Percentiles rank a stretch among this genome's conserved stretches.
Evolutionary conservation across 352 stramenopile genomes (phyloP).

Genomic region (Albugo candida): DNA sequence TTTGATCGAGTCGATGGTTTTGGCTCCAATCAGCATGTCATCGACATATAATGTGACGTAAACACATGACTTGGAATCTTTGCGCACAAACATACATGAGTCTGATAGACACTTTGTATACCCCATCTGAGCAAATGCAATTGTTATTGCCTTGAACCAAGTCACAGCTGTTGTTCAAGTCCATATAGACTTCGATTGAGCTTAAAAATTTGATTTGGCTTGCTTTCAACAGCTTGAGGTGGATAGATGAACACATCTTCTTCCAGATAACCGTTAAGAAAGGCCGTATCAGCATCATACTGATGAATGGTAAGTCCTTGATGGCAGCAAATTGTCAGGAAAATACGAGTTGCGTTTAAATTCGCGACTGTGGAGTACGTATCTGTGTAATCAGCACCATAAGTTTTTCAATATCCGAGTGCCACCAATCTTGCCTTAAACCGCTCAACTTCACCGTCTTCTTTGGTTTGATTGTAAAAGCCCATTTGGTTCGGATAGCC

Average conservation of each 20-base stretch:
- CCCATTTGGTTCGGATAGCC: too few species aligned
- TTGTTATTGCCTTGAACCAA: constrained; percentile 12
- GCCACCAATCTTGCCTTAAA: too few species aligned
- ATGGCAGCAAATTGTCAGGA: neutral
- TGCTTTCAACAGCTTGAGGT: neutral
- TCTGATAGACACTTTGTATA: constrained; percentile 7
- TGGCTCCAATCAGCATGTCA: constrained; percentile 9
- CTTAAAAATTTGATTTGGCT: constrained; percentile 3
- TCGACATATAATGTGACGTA: constrained; percentile 6
- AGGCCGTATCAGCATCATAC: neutral
- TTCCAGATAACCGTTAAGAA: neutral
- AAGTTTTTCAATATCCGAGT: too few species aligned
- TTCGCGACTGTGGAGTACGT: neutral
- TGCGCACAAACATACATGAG: constrained; percentile 11
- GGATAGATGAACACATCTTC: neutral
- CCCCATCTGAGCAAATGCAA: constrained; percentile 3
- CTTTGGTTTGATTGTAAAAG: too few species aligned
- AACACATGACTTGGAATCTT: constrained; percentile 1
- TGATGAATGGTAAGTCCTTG: neutral
- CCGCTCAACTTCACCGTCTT: too few species aligned
- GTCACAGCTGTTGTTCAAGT: constrained; percentile 6
- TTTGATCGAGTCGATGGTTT: neutral
- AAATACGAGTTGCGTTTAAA: neutral
- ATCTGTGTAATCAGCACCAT: constrained; percentile 2
- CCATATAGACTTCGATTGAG: constrained; percentile 10